Percentiles rank a stretch among this genome's conserved stretches.
Conservation (phyloP, 768 basidiomycete species). For the Tylopilus cervinicoccineus region DNA sequence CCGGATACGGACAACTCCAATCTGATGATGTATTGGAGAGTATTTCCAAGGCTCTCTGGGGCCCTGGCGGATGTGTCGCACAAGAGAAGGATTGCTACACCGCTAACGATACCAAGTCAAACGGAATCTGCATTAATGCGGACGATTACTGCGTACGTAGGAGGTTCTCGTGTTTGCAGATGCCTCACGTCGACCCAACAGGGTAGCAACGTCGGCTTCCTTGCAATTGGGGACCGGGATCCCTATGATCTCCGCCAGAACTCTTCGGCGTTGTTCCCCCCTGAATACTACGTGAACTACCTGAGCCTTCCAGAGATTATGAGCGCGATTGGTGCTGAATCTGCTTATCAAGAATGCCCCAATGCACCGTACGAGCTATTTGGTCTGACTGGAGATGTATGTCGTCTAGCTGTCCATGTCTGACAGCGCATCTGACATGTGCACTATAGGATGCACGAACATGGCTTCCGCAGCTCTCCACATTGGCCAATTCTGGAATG, state of each 20-base stretch:
- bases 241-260: conserved; percentile 57
- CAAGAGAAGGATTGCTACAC: conserved; percentile 55
- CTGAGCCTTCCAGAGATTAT: conserved; percentile 34
- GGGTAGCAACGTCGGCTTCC: conserved; percentile 44
- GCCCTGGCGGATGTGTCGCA: conserved; percentile 46
- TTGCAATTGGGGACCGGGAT: conserved; percentile 52
- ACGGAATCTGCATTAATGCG: conserved; percentile 47
- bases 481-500: conserved; percentile 33
- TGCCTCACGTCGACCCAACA: conserved; percentile 14
- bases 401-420: conserved; percentile 7
- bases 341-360: conserved; percentile 46
- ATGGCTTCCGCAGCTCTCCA: conserved; percentile 34
- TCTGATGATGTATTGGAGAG: conserved; percentile 39
- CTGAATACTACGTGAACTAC: conserved; percentile 51
- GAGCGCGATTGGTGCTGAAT: conserved; percentile 50
- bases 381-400: conserved; percentile 52
- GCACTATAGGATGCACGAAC: conserved; percentile 32
- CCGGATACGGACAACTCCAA: conserved; percentile 64
- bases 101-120: conserved; percentile 42
- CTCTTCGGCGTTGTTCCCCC: conserved; percentile 48
- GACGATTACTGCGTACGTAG: conserved; percentile 53
- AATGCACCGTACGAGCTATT: conserved; percentile 41
- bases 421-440: neutral
- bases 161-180: neutral
- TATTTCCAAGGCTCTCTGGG: conserved; percentile 48